These are phyloP conservation scores for Pythium aristosporum DNA, from an alignment of 352 stramenopile genomes.

Conservation along the genomic window DNA sequence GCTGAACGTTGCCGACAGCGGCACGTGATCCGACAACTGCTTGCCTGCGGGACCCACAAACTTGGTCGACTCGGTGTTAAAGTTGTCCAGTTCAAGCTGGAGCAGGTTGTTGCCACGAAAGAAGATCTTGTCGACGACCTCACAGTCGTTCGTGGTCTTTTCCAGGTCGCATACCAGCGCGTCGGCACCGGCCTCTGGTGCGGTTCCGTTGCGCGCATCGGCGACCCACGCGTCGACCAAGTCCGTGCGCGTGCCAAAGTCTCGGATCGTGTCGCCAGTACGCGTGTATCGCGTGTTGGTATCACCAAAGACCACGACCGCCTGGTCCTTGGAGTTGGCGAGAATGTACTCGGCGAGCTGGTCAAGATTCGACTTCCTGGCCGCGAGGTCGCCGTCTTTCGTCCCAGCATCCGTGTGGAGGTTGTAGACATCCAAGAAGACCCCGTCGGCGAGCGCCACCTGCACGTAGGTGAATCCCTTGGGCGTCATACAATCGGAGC, in stretches of 20 bases:
- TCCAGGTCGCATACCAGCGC: constrained; percentile 37
- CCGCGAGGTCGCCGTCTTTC: constrained; percentile 31
- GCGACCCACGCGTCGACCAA: constrained; percentile 48
- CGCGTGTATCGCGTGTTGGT: constrained; percentile 60
- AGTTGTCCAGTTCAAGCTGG: constrained; percentile 33
- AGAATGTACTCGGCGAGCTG: constrained; percentile 47
- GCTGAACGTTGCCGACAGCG: constrained; percentile 43
- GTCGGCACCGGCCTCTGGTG: constrained; percentile 33
- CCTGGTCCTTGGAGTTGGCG: constrained; percentile 43
- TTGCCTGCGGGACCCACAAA: constrained; percentile 37
- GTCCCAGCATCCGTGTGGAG: constrained; percentile 44
- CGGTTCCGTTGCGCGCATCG: constrained; percentile 34
- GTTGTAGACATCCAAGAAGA: constrained; percentile 50
- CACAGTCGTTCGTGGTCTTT: constrained; percentile 41
- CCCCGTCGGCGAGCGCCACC: constrained; percentile 37
- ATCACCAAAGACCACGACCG: constrained; percentile 52
- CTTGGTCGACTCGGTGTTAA: constrained; percentile 41
- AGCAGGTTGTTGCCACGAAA: constrained; percentile 38
- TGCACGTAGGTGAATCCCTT: constrained; percentile 53
- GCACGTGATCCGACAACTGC: constrained; percentile 45
- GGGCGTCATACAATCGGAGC: constrained; percentile 51
- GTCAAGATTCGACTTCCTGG: constrained; percentile 39
- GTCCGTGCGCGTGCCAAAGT: constrained; percentile 30
- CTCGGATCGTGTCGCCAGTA: constrained; percentile 37
- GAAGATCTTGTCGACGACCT: constrained; percentile 66